Evolutionary conservation across 352 stramenopile genomes (phyloP).

Genomic region (Globisporangium abappressorium): DNA sequence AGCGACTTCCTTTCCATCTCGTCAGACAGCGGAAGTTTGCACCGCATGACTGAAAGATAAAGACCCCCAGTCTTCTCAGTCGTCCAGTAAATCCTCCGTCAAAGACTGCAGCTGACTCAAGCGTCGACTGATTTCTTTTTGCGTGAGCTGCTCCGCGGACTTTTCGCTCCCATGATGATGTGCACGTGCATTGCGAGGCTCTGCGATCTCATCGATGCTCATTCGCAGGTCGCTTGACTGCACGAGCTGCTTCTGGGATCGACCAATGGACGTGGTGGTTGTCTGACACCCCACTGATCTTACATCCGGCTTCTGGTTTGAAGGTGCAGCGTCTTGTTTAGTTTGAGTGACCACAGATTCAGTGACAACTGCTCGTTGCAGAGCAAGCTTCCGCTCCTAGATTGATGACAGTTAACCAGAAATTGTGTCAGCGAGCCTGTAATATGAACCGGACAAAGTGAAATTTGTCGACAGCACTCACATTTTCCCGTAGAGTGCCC

Average conservation of each 20-base stretch:
- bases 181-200: neutral
- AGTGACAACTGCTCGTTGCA: slow-evolving; percentile 12
- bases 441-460: too few species aligned
- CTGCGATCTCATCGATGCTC: slow-evolving; percentile 32
- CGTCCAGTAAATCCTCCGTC: slow-evolving; percentile 51
- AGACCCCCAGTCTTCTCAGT: slow-evolving; percentile 25
- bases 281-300: slow-evolving; percentile 12
- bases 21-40: slow-evolving; percentile 15
- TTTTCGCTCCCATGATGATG: neutral
- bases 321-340: neutral
- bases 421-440: neutral
- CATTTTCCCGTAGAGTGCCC: slow-evolving; percentile 47
- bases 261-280: neutral
- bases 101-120: slow-evolving; percentile 55
- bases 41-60: neutral
- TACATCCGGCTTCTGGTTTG: neutral
- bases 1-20: slow-evolving; percentile 27
- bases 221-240: slow-evolving; percentile 19
- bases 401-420: neutral
- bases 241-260: neutral
- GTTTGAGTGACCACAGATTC: slow-evolving; percentile 25
- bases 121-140: slow-evolving; percentile 31
- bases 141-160: slow-evolving; percentile 3
- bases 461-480: slow-evolving; percentile 7
- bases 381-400: slow-evolving; percentile 34